Evolutionary conservation across 345 rosid species (phyloP), one percentile per base, ranked within the genome.

Genomic region (Crucihimalaya himalaica): DNA sequence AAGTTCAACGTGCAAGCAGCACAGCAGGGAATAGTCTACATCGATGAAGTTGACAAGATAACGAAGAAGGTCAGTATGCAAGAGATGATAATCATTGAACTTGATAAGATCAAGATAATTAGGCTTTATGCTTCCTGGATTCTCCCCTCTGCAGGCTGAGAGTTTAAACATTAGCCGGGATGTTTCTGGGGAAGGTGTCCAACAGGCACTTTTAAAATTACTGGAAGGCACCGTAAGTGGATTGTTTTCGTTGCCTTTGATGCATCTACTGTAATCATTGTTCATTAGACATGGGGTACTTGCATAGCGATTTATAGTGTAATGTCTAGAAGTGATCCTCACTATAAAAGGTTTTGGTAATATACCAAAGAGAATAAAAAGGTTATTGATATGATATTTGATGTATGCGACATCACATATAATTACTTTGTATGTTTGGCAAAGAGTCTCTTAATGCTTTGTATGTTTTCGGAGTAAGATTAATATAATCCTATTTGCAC

Each of bases 141-240:
- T 63, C 59, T 64, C 74, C 18, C 45, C 72, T 78, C 51, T 84
- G 77, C 90, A 94, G 97, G 96, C 90, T 66, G 98, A 94, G 84
- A 88, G 96, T 84, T 78, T 91, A 72, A 89, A 94, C 83, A 81
- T 94, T 75, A 91, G 93, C 82, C 83, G 97, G 73, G 98, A 94
- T 86, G 98, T 94, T 52, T 94, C 98, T 59, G 98, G 98, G 4
- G 98, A 94, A 81, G 98, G 98, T 72, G 98, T 94, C 47, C 98
- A 94, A 73, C 98, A 94, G 71, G 98, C 95, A 64, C 84, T 94
- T 54, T 79, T 94, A 81, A 94, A 94, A 73, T 89, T 94, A 91
- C 84, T 94, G 46, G 98, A 94, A 84, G 97, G 97, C 87, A 94
- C 96, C 63, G 97, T 94, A 83, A 91, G 98, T 84, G 47, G 52